Evolutionary conservation across 805 yeast genomes (phyloP).

Genomic region (Candida koratica): DNA sequence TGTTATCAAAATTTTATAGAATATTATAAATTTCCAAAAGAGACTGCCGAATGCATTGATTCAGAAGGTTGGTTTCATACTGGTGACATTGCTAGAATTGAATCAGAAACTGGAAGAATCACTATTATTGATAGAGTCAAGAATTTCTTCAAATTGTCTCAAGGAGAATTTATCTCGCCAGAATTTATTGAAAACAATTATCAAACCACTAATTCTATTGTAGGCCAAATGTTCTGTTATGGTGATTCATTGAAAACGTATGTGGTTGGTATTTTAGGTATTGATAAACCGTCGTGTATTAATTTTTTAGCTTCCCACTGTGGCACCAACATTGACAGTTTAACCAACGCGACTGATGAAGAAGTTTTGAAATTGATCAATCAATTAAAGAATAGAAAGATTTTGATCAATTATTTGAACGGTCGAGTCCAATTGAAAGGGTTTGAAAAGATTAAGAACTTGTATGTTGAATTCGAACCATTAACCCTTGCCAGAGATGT

Average conservation of each 20-base stretch:
- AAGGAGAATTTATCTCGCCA: conserved; percentile 42
- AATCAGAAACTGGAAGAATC: conserved; percentile 25
- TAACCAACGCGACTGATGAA: conserved; percentile 10
- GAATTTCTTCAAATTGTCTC: conserved; percentile 45
- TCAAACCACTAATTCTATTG: conserved; percentile 26
- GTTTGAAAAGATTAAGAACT: conserved; percentile 37
- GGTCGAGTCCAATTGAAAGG: conserved; percentile 28
- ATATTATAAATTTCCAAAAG: conserved; percentile 47
- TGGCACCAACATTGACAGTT: conserved; percentile 4
- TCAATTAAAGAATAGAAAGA: conserved; percentile 18
- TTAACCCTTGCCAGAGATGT: conserved; percentile 36
- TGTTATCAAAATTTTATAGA: conserved; percentile 54
- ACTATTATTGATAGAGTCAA: conserved; percentile 48
- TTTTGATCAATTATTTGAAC: conserved; percentile 24
- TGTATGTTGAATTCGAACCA: conserved; percentile 36
- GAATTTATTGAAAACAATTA: conserved; percentile 37
- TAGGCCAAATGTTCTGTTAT: conserved; percentile 30
- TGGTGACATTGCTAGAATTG: conserved; percentile 45
- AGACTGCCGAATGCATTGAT: conserved; percentile 43
- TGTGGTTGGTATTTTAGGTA: conserved; percentile 29
- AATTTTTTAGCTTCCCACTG: conserved; percentile 17
- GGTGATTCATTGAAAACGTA: conserved; percentile 29
- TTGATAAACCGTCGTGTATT: conserved; percentile 20
- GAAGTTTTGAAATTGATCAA: conserved; percentile 23
- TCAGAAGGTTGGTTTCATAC: conserved; percentile 55